Evolutionary conservation across 2,329 filamentous ascomycete species (phyloP), one percentile per base, ranked within the genome.

Genomic region (Trichoderma cornu-damae): DNA sequence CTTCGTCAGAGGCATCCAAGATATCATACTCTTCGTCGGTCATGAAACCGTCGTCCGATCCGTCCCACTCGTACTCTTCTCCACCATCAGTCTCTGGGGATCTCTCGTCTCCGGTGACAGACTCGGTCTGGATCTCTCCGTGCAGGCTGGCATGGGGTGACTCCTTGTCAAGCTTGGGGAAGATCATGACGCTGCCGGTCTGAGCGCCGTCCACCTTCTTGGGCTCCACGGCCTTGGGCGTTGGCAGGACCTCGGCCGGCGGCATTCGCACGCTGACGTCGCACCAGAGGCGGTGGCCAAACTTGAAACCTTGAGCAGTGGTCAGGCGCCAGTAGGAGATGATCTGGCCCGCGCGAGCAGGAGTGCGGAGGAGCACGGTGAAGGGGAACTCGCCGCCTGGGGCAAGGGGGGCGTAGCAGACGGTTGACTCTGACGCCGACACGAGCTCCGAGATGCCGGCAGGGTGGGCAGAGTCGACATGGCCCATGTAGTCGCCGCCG

Each of bases 1-100:
- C 93, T 71, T 96, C 89, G 64, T 97, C 93, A 59, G 90, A 96
- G 42, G 91, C 93, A 75, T 96, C 91, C 44, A 97, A 84, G 63
- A 97, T 92, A 67, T 99, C 94, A 71, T 97, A 99, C 75, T 99
- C 94, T 72, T 97, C 94, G 62, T 99, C 94, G 0, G 94, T 97
- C 78, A 96, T 75, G 79, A 96, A 96, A 11, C 87, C 89, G 60
- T 88, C 84, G 11, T 85, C 83, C 1, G 80, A 81, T n/a, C 73
- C 76, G 38, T 83, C 79, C 77, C 81, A 84, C 46, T 86, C 85
- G n/a, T 84, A 83, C 34, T 77, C 78, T 54, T 80, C 77, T 32
- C 72, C 75, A 60, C 52, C 37, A 12, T 85, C 82, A 20, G 78
- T 75, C 30, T 71, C 69, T n/a, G 49, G 22, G 11, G 11, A 12